Percentiles rank a stretch among this genome's conserved stretches.
Evolutionary conservation across 2,329 filamentous ascomycete genomes (phyloP).

Genomic region (Colletotrichum lentis): DNA sequence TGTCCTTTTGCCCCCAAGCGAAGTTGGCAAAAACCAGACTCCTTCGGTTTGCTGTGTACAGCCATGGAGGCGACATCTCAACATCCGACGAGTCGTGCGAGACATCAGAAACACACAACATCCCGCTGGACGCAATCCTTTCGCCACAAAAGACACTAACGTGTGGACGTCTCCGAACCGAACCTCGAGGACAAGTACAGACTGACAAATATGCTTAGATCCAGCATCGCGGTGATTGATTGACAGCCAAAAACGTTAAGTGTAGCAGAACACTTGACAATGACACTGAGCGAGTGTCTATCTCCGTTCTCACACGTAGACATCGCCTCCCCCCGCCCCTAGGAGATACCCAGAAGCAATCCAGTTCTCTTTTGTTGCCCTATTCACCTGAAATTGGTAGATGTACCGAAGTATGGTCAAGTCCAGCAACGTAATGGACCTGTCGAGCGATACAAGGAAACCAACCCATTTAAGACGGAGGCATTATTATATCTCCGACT

Average conservation of each 20-base stretch:
- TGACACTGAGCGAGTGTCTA: background rate
- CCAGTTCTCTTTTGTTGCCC: too few species aligned
- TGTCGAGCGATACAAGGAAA: background rate
- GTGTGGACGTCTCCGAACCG: too few species aligned
- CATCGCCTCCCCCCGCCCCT: background rate
- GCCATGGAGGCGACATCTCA: too few species aligned
- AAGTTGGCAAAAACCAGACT: background rate
- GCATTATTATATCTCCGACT: background rate
- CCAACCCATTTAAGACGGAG: background rate
- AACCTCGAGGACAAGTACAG: too few species aligned
- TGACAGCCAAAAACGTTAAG: background rate
- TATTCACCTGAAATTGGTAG: background rate
- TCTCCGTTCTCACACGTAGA: background rate
- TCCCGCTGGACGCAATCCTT: background rate
- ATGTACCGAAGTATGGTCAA: background rate
- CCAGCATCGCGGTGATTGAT: background rate
- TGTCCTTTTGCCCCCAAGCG: background rate
- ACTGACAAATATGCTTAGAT: background rate
- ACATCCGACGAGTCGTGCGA: background rate
- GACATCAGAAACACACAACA: background rate
- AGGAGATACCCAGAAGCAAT: background rate
- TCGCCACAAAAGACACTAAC: too few species aligned
- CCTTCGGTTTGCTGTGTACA: background rate
- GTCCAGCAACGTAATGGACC: background rate
- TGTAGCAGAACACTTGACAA: background rate